Base-by-base conservation (phyloP, 2,329 filamentous ascomycete genomes). In the Fusarium sp. region DNA sequence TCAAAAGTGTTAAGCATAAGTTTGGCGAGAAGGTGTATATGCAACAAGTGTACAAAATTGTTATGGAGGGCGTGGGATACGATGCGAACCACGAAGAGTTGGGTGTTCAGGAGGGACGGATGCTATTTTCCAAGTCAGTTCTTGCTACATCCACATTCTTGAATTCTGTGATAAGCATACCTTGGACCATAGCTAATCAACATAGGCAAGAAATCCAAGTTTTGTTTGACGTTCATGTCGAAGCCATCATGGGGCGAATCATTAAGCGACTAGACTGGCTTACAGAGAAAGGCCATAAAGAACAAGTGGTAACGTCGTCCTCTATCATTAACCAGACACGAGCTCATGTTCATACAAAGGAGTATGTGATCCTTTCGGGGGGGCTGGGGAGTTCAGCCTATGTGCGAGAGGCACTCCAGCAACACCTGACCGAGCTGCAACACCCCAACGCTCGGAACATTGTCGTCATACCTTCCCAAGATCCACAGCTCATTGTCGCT, bases 371-470 rank as follows among this genome's bases (percentile, higher is more conserved):
- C 15, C 73, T 85, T 2, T 84, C 82, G 0, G 83, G 82, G 1
- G 83, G 83, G 0, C 74, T 85, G 2, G 82, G 83, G 7, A 84
- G 82, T 59, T 84, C 82, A 0, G 79, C 77, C 52, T 85, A 85
- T 62, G 81, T 85, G 6, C 79, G 82, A n/a, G 77, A 82, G 22
- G 73, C 76, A 17, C 75, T 85, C 4, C 77, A 83, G 46, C 72
- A 80, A n/a, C 73, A 77, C 3, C 77, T 84, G 42, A 57, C 61
- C 26, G 73, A 52, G 6, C 73, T 75, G 9, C 72, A 73, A 4
- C 81, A 83, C 46, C 76, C 77, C 5, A 81, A 63, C 24, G 66
- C 66, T 7, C 56, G 38, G 7, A 49, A 40, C 13, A 58, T 69
- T 6, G 31, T 66, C 7, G 66, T 69, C 14, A 51, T 69, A 28